These are phyloP conservation scores for Heterococcus sp. DNA, from an alignment of 108 stramenopile species.

Conservation along the genomic window DNA sequence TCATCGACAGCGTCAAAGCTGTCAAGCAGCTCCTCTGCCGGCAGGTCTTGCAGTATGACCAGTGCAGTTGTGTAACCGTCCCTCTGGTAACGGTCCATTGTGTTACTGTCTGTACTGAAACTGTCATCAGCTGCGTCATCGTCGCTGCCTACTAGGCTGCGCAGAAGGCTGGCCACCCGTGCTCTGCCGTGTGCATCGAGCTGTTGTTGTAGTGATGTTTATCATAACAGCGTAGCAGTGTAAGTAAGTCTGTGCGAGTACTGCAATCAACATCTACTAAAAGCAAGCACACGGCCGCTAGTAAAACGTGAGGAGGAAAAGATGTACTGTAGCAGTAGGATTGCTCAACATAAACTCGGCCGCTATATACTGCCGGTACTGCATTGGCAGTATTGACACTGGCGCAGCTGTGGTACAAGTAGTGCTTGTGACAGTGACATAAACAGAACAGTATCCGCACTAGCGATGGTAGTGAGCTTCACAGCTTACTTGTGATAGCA, in stretches of 20 bases:
- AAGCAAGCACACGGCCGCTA: too few relatives aligned
- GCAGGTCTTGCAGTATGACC: conserved; percentile 48
- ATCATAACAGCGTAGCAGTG: neutral
- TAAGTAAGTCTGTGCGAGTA: neutral
- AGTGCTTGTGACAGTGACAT: neutral
- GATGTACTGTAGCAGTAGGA: too few relatives aligned
- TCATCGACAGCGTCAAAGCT: conserved; percentile 51
- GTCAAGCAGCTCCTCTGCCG: conserved; percentile 49
- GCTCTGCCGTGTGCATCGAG: conserved; percentile 15
- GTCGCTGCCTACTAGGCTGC: conserved; percentile 12
- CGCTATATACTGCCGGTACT: too few relatives aligned
- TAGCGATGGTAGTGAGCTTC: too few relatives aligned
- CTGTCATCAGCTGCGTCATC: conserved; percentile 32
- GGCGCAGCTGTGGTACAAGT: too few relatives aligned
- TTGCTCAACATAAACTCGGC: too few relatives aligned
- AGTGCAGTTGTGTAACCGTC: conserved; percentile 22
- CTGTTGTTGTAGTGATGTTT: conserved; percentile 6
- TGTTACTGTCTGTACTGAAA: neutral
- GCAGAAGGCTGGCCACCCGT: conserved; percentile 38
- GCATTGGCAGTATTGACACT: too few relatives aligned
- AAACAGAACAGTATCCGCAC: neutral
- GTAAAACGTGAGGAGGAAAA: too few relatives aligned
- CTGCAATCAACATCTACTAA: too few relatives aligned
- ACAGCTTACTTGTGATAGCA: conserved; percentile 33
- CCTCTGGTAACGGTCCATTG: neutral